Conservation (phyloP, 257 asterid species). For the Nicotiana knightiana region DNA sequence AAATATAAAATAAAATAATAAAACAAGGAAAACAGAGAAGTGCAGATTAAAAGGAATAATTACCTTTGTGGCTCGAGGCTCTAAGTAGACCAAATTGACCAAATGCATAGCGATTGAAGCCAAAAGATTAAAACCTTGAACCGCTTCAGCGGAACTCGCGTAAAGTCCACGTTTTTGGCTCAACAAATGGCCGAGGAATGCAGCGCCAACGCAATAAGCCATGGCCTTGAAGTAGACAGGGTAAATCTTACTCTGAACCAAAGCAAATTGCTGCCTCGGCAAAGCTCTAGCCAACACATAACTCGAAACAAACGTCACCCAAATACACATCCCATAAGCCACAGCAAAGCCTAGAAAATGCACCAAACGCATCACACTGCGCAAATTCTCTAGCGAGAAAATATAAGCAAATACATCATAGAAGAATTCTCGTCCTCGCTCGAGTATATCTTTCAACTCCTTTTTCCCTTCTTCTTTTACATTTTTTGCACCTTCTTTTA, state of each 20-base stretch:
- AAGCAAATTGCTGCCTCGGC: slow-evolving; percentile 68
- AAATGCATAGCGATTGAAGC: slow-evolving; percentile 38
- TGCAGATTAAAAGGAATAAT: background rate
- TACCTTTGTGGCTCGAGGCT: slow-evolving; percentile 77
- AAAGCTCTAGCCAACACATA: slow-evolving; percentile 48
- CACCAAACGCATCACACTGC: slow-evolving; percentile 19
- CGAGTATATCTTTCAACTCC: slow-evolving; percentile 29
- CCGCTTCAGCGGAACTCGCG: slow-evolving; percentile 7
- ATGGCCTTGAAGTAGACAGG: slow-evolving; percentile 65
- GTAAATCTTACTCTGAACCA: slow-evolving; percentile 69
- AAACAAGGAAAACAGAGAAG: background rate
- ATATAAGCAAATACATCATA: slow-evolving; percentile 21
- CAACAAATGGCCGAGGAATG: slow-evolving; percentile 50
- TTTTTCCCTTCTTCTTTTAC: slow-evolving; percentile 29
- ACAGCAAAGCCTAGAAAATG: slow-evolving; percentile 53
- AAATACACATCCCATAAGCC: slow-evolving; percentile 63
- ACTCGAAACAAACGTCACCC: slow-evolving; percentile 77
- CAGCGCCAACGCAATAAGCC: slow-evolving; percentile 51
- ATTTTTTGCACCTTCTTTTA: slow-evolving; percentile 10
- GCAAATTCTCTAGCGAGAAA: slow-evolving; percentile 18
- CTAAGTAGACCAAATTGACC: slow-evolving; percentile 50
- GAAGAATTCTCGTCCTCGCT: slow-evolving; percentile 22
- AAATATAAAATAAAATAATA: too few relatives aligned
- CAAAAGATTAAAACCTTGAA: slow-evolving; percentile 40
- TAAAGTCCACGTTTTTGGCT: slow-evolving; percentile 8